These are phyloP conservation scores for Logfia minima DNA, from an alignment of 129 eudicot species.

Conservation along the genomic window DNA sequence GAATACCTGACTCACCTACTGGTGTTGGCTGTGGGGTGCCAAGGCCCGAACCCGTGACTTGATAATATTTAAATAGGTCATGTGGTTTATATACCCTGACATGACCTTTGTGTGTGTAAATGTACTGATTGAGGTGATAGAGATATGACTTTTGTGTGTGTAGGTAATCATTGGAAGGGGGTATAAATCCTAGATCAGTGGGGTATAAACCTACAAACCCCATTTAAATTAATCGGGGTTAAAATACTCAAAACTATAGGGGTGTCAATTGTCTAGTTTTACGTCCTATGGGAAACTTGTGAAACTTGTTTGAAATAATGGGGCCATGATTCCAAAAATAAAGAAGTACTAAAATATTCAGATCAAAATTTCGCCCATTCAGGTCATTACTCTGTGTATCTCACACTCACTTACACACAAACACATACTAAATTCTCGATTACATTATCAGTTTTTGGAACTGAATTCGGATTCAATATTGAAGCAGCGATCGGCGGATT, in stretches of 20 bases:
- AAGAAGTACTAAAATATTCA: slow-evolving; percentile 21
- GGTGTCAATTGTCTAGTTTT: neutral
- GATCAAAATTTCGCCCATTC: slow-evolving; percentile 39
- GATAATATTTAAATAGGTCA: neutral
- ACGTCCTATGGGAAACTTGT: neutral
- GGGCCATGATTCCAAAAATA: slow-evolving; percentile 32
- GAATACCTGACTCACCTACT: too few species aligned
- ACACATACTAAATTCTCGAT: slow-evolving; percentile 16
- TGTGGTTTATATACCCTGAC: too few species aligned
- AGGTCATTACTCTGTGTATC: slow-evolving; percentile 32
- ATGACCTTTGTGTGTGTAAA: too few species aligned
- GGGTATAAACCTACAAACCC: too few species aligned
- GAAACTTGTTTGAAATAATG: slow-evolving; percentile 28
- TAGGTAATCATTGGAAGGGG: too few species aligned
- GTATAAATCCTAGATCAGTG: too few species aligned
- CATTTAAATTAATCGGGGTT: neutral
- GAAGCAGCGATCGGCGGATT: slow-evolving; percentile 15
- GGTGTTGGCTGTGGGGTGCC: too few species aligned
- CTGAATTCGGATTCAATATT: slow-evolving; percentile 26
- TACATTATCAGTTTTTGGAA: neutral
- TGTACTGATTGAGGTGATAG: too few species aligned
- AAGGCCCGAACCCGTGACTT: too few species aligned
- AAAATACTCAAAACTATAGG: neutral
- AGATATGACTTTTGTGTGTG: too few species aligned
- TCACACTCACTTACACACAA: slow-evolving; percentile 31